Evolutionary conservation across 345 rosid species (phyloP), one percentile per base, ranked within the genome.

Genomic region (Camelina laxa): DNA sequence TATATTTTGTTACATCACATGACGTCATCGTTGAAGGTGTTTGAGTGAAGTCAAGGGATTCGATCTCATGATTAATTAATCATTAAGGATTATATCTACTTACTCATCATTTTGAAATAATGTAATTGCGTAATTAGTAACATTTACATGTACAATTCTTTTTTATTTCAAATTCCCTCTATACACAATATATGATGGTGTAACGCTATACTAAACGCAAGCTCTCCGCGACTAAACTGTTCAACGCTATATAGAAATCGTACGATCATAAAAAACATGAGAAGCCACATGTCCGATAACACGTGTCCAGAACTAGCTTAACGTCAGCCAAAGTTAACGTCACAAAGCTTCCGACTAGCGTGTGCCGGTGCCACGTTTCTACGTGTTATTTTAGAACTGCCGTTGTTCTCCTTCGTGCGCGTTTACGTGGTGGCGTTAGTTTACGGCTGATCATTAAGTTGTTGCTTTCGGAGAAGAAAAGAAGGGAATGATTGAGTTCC

Each of bases 1-100:
- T 55, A 45, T 57, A 68, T 67, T 69, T 63, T 8, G 62, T 63
- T 71, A 60, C 76, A 77, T 67, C 61, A 80, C 72, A 84, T 82
- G 86, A 75, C 72, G 82, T 85, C 89, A 82, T 71, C 45, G 0
- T 0, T 19, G 56, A 58, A 66, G 50, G 64, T 60, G 68, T 85
- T 82, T 65, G 89, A 84, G 84, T 85, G 87, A 77, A 80, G 85
- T 73, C 87, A 80, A 82, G 74, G 82, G 80, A 41, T 83, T 79
- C 66, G 60, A 20, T 39, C 63, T 21, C 20, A 60, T 69, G 0
- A 51, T 69, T 53, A 76, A 69, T 55, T 76, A 69, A 62, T 62
- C 65, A 76, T 76, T 62, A 54, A 44, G 27, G 35, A 66, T 68
- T 30, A 27, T 27, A 27, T 27, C 30, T 27, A 27, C 30, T 27